Percentiles rank a stretch among this genome's conserved stretches.
Evolutionary conservation across 805 yeast genomes (phyloP).

Genomic region (Saccharomycopsis babjevae): DNA sequence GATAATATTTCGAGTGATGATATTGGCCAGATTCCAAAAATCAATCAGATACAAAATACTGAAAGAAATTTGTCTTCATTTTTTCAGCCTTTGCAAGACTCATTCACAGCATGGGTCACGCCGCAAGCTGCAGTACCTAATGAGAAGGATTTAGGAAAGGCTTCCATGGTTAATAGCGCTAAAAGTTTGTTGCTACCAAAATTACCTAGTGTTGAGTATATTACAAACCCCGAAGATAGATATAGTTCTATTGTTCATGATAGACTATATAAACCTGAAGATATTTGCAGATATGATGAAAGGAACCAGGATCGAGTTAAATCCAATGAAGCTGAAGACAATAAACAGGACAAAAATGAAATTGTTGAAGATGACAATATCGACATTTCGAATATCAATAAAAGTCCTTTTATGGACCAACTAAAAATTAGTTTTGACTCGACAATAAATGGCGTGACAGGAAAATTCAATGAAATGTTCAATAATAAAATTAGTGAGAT

Average conservation of each 20-base stretch:
- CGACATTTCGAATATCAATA: background rate
- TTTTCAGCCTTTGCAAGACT: constrained; percentile 33
- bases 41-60: background rate
- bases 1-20: background rate
- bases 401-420: background rate
- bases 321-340: background rate
- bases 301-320: background rate
- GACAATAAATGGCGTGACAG: constrained; percentile 11
- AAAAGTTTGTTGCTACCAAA: constrained; percentile 61
- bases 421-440: background rate
- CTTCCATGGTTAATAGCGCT: constrained; percentile 63
- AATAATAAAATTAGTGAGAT: constrained; percentile 16
- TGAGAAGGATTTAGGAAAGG: constrained; percentile 38
- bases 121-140: constrained; percentile 20
- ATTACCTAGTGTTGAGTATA: constrained; percentile 48
- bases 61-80: constrained; percentile 4
- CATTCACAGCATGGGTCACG: constrained; percentile 35
- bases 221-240: constrained; percentile 54
- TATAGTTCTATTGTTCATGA: constrained; percentile 58
- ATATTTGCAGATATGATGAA: constrained; percentile 31
- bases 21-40: constrained; percentile 4
- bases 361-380: background rate
- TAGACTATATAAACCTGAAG: constrained; percentile 43
- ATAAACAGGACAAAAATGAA: background rate
- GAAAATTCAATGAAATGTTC: constrained; percentile 24